Evolutionary conservation across 208 protist species (phyloP), one percentile per base, ranked within the genome.

Genomic region (Acanthamoeba lenticulata): DNA sequence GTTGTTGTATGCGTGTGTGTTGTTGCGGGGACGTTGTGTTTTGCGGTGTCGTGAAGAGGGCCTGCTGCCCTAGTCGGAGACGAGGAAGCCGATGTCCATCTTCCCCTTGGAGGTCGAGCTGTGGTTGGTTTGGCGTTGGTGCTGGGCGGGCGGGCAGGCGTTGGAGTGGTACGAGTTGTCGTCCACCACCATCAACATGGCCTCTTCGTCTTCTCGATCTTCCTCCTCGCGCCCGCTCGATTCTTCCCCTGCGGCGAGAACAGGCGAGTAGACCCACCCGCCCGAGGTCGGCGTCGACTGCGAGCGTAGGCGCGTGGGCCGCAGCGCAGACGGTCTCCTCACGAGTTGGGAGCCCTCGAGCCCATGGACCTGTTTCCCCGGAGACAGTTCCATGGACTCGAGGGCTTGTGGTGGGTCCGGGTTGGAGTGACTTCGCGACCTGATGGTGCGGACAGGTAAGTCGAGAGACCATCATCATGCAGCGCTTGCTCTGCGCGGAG

Each of bases 31-130:
- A n/a, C n/a, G n/a, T n/a, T n/a, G n/a, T n/a, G n/a, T n/a, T n/a
- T n/a, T n/a, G n/a, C n/a, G n/a, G n/a, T n/a, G n/a, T n/a, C n/a
- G n/a, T n/a, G n/a, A n/a, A n/a, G n/a, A n/a, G n/a, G n/a, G n/a
- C n/a, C n/a, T n/a, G n/a, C n/a, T n/a, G n/a, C n/a, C n/a, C n/a
- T n/a, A 65, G 27, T 52, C 42, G 32, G 74, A 85, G 27, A 85
- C 74, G 1, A 85, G 44, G 74, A 85, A 85, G 9, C 74, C 74
- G 27, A 85, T 85, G 42, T 85, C 74, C 74, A 85, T 85, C 74
- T 85, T 85, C 3, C 74, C 74, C 74, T 85, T 85, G 69, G n/a
- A 7, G 57, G 5, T 32, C 5, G 57, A 7, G 65, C 57, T 65
- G 13, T n/a, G 21, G 74, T 2, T 85, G 38, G 13, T 42, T 13